phyloP scores from a whole-genome alignment of 2,329 filamentous ascomycete genomes.

The Penicillium psychrosexuale region DNA sequence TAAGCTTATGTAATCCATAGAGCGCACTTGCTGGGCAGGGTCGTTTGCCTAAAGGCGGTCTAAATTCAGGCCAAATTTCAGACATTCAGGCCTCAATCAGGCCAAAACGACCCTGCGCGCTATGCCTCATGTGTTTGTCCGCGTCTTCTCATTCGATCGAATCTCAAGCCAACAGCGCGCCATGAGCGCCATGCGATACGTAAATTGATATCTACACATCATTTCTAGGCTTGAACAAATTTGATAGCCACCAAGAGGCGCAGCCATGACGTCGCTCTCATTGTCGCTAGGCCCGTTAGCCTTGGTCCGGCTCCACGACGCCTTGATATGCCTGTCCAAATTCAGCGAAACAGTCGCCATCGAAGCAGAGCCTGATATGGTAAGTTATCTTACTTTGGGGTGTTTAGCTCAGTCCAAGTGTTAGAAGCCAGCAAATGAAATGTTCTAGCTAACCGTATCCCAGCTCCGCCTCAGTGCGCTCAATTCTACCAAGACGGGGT shows the following conservation, averaged over 20 bases:
- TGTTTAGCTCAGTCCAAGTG: not conserved
- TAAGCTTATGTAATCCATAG: too few relatives aligned
- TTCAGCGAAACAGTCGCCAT: conserved; percentile 63
- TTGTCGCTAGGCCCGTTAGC: conserved; percentile 58
- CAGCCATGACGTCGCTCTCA: conserved; percentile 36
- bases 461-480: conserved; percentile 60
- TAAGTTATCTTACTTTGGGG: conserved; percentile 29
- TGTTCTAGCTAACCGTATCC: not conserved
- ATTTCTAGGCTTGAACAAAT: not conserved
- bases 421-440: not conserved
- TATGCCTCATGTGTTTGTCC: not conserved
- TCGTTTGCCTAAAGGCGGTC: too few relatives aligned
- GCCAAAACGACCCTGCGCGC: too few relatives aligned
- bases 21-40: too few relatives aligned
- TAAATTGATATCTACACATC: not conserved
- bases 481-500: conserved; percentile 62
- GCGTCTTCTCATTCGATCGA: not conserved
- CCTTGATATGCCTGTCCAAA: conserved; percentile 59
- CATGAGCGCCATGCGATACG: not conserved
- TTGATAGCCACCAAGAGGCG: not conserved
- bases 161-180: not conserved
- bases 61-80: too few relatives aligned
- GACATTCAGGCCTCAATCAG: too few relatives aligned
- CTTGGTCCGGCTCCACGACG: conserved; percentile 56
- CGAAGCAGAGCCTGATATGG: conserved; percentile 58